Evolutionary conservation across 2,329 filamentous ascomycete species (phyloP).

Genomic region (Epichloe baconii): DNA sequence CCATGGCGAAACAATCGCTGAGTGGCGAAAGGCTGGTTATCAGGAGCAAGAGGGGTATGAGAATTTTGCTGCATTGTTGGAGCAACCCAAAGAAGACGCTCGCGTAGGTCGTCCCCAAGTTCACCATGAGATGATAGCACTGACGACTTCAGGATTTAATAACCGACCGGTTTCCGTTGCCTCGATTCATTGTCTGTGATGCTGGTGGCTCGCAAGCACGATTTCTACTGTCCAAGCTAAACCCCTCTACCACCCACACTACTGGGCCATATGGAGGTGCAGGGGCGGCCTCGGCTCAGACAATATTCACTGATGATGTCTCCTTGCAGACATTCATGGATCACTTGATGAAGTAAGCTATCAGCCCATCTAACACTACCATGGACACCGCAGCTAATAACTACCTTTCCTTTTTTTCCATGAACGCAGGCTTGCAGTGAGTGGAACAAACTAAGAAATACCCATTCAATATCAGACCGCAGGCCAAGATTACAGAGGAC

Average conservation of each 20-base stretch:
- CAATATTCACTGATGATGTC: constrained; percentile 97
- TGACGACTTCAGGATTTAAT: constrained; percentile 64
- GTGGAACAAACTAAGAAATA: constrained; percentile 42
- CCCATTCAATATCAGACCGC: neutral
- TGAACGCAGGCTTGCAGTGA: constrained; percentile 42
- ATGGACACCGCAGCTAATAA: neutral
- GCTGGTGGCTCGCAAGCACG: constrained; percentile 96
- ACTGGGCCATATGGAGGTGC: constrained; percentile 84
- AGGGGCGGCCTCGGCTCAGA: constrained; percentile 76
- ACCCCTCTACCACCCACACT: constrained; percentile 93
- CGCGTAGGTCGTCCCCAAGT: constrained; percentile 46
- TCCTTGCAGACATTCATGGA: constrained; percentile 99
- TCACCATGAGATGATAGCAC: neutral
- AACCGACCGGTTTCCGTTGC: constrained; percentile 92
- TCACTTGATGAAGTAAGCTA: constrained; percentile 87
- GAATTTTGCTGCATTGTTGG: constrained; percentile 78
- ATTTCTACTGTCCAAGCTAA: constrained; percentile 93
- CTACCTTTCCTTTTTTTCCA: constrained; percentile 6
- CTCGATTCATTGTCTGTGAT: constrained; percentile 96
- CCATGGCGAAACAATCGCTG: constrained; percentile 93
- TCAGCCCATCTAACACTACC: neutral
- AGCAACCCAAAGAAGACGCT: constrained; percentile 92
- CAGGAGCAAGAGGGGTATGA: constrained; percentile 98
- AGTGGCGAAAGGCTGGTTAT: constrained; percentile 96
- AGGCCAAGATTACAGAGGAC: no score